Conservation (phyloP, 2,329 filamentous ascomycete genomes). For the Neopestalotiopsis clavispora region DNA sequence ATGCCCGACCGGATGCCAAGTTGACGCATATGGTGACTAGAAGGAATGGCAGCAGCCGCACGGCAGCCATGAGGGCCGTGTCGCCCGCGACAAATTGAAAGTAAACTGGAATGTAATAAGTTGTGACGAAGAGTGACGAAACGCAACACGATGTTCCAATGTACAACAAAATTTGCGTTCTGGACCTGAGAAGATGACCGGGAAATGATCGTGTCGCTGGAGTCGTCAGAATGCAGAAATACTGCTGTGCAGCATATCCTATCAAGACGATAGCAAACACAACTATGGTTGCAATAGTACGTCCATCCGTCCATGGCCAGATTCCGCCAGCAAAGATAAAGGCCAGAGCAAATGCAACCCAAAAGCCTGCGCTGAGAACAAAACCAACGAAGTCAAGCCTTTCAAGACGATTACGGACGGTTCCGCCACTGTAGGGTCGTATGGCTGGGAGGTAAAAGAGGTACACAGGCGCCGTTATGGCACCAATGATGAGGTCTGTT, state of each 20-base stretch:
- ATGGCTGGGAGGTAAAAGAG: conserved; percentile 35
- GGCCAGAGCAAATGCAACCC: conserved; percentile 49
- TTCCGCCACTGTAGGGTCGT: conserved; percentile 22
- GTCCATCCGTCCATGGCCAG: conserved; percentile 51
- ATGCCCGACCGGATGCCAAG: conserved; percentile 28
- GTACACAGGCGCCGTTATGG: conserved; percentile 33
- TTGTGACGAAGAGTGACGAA: conserved; percentile 31
- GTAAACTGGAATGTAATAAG: conserved; percentile 58
- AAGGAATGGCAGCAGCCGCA: conserved; percentile 47
- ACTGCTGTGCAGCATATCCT: conserved; percentile 51
- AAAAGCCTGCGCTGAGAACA: conserved; percentile 44
- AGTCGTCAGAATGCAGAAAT: conserved; percentile 45
- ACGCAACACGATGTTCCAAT: conserved; percentile 35
- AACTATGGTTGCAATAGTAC: conserved; percentile 51
- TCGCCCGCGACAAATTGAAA: conserved; percentile 53
- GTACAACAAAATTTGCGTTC: conserved; percentile 41
- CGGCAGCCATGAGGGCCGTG: conserved; percentile 42
- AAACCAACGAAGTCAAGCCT: conserved; percentile 50
- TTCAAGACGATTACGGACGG: conserved; percentile 29
- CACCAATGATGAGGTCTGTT: conserved; percentile 50
- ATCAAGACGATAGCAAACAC: conserved; percentile 45
- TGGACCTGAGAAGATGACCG: conserved; percentile 31
- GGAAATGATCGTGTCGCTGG: conserved; percentile 48
- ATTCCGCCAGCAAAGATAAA: conserved; percentile 55
- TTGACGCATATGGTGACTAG: conserved; percentile 41